Evolutionary conservation across 1,284 basidiomycete species (phyloP).

Genomic region (Microbotryomycetes sp.): DNA sequence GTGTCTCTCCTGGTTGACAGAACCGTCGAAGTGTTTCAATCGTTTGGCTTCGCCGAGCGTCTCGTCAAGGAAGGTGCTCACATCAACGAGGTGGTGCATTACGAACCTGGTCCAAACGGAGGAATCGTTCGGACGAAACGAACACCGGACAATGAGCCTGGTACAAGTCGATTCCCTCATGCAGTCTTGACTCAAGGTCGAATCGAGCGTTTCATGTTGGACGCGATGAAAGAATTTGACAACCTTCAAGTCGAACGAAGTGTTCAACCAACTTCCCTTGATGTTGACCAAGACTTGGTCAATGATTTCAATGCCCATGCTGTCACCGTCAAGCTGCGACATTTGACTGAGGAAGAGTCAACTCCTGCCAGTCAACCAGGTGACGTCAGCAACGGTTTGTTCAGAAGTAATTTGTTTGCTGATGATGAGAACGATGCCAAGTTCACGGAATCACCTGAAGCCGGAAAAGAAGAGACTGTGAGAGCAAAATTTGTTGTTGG

Average conservation of each 20-base stretch:
- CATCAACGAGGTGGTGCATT: neutral
- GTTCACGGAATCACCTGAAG: slow-evolving; percentile 9
- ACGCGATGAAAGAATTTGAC: slow-evolving; percentile 43
- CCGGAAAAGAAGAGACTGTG: slow-evolving; percentile 31
- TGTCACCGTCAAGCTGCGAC: slow-evolving; percentile 50
- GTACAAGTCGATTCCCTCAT: slow-evolving; percentile 55
- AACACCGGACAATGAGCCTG: slow-evolving; percentile 36
- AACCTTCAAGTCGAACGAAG: slow-evolving; percentile 57
- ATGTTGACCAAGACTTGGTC: slow-evolving; percentile 41
- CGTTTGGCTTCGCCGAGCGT: slow-evolving; percentile 59
- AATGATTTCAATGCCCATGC: slow-evolving; percentile 50
- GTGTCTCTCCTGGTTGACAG: slow-evolving; percentile 11
- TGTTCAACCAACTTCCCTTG: slow-evolving; percentile 52
- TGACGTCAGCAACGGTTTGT: slow-evolving; percentile 33
- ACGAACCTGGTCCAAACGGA: slow-evolving; percentile 40
- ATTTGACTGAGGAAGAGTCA: slow-evolving; percentile 23
- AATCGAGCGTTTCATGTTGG: slow-evolving; percentile 62
- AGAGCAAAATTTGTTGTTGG: slow-evolving; percentile 43
- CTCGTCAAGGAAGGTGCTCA: slow-evolving; percentile 53
- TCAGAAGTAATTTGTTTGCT: slow-evolving; percentile 38
- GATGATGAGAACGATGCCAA: slow-evolving; percentile 28
- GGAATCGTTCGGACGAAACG: slow-evolving; percentile 40
- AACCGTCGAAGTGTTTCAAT: slow-evolving; percentile 48
- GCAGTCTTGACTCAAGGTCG: slow-evolving; percentile 66
- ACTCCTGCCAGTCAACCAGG: slow-evolving; percentile 20